These are phyloP conservation scores for Penicillium sp. DNA, from an alignment of 2,329 filamentous ascomycete genomes.

Conservation along the genomic window DNA sequence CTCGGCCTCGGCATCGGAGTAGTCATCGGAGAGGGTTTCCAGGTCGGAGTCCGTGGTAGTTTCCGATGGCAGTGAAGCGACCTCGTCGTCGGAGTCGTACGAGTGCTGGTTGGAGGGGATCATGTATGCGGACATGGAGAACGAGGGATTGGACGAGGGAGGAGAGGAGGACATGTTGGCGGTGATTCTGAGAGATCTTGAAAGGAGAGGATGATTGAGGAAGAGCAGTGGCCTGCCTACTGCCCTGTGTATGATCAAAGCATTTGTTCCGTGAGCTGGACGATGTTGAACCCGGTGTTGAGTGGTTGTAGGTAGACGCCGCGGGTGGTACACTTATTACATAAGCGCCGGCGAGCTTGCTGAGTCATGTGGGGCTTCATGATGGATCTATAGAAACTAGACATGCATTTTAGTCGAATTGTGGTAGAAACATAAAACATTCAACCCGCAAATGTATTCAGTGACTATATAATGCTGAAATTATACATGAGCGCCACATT, in stretches of 20 bases:
- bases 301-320: conserved; percentile 1
- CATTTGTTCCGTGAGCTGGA: conserved; percentile 15
- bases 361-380: conserved; percentile 1
- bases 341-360: not conserved
- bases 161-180: conserved; percentile 33
- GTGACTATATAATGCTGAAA: no score
- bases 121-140: conserved; percentile 42
- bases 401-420: not conserved
- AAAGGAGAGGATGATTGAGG: conserved; percentile 8
- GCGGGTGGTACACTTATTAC: not conserved
- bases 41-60: conserved; percentile 40
- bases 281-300: conserved; percentile 4
- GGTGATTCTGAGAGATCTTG: not conserved
- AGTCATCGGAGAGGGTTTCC: conserved; percentile 51
- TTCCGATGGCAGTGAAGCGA: conserved; percentile 47
- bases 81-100: conserved; percentile 38
- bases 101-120: conserved; percentile 34
- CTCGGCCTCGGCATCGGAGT: conserved; percentile 87
- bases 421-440: no score
- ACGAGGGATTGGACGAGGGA: conserved; percentile 34
- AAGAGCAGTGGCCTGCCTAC: conserved; percentile 42
- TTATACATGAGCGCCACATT: no score
- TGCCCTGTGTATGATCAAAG: conserved; percentile 23
- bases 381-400: not conserved
- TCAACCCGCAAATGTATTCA: no score